These are phyloP conservation scores for Hemileccinum rubropunctum DNA, from an alignment of 768 basidiomycete genomes.

Conservation along the genomic window DNA sequence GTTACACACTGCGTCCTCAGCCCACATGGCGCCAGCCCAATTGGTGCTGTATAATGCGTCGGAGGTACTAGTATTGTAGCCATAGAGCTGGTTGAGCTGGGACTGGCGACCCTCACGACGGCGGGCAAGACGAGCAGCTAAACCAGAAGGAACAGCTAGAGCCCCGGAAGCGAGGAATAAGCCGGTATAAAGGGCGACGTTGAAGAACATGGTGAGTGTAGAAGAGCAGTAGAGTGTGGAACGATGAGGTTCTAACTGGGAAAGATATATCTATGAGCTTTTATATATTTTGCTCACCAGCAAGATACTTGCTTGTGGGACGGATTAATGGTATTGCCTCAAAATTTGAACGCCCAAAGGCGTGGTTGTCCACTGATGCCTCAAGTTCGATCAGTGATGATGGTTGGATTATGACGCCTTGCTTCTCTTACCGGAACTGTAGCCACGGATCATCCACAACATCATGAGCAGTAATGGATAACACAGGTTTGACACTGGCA, in stretches of 20 bases:
- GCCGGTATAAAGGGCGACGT: not conserved
- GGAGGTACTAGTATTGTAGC: not conserved
- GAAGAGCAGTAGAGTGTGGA: not conserved
- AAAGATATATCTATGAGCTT: not conserved
- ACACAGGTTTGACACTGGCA: too few relatives aligned
- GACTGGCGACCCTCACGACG: not conserved
- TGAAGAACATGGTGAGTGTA: not conserved
- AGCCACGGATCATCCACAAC: too few relatives aligned
- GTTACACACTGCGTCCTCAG: not conserved
- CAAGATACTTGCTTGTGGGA: not conserved
- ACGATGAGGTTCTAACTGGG: not conserved
- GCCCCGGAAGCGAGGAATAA: not conserved
- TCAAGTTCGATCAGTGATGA: too few relatives aligned
- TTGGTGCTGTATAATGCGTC: not conserved
- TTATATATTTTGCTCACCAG: not conserved
- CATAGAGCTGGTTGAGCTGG: not conserved
- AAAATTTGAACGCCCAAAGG: not conserved
- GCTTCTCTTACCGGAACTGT: too few relatives aligned
- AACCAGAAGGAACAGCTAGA: not conserved
- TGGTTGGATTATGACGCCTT: too few relatives aligned
- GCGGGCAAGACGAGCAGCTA: not conserved
- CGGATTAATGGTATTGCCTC: not conserved
- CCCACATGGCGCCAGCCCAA: constrained; percentile 3
- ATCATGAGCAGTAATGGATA: too few relatives aligned
- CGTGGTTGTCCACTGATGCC: not conserved